These are phyloP conservation scores for Scedosporium dehoogii DNA, from an alignment of 2,329 filamentous ascomycete genomes.

Conservation along the genomic window DNA sequence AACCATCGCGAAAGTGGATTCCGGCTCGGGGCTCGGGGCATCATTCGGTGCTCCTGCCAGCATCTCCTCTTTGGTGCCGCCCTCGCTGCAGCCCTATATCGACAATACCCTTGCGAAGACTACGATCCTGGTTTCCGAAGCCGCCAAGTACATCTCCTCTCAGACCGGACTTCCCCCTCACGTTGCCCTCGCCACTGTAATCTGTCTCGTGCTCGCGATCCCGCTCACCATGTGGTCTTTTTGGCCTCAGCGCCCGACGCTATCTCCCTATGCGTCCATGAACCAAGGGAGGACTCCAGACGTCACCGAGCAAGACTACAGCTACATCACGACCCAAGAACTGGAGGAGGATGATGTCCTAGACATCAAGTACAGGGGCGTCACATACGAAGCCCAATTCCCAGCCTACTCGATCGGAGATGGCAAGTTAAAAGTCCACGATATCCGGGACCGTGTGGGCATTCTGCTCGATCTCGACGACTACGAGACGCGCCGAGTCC, in stretches of 20 bases:
- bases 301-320: slow-evolving; percentile 68
- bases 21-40: slow-evolving; percentile 32
- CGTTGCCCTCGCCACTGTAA: slow-evolving; percentile 33
- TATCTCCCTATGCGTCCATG: slow-evolving; percentile 9
- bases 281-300: slow-evolving; percentile 40
- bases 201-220: slow-evolving; percentile 35
- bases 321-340: slow-evolving; percentile 74
- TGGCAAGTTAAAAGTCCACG: slow-evolving; percentile 56
- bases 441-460: slow-evolving; percentile 58
- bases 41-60: slow-evolving; percentile 54
- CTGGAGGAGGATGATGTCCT: slow-evolving; percentile 61
- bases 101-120: slow-evolving; percentile 32
- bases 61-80: slow-evolving; percentile 39
- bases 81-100: slow-evolving; percentile 41
- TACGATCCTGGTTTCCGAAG: slow-evolving; percentile 32
- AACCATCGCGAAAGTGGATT: slow-evolving; percentile 44
- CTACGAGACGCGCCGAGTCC: slow-evolving; percentile 41
- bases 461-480: slow-evolving; percentile 55
- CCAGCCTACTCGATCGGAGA: slow-evolving; percentile 67
- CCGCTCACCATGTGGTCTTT: slow-evolving; percentile 34
- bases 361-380: slow-evolving; percentile 56
- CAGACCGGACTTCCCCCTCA: slow-evolving; percentile 39
- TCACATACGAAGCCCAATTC: slow-evolving; percentile 61
- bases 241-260: neutral
- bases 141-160: slow-evolving; percentile 40